Evolutionary conservation across 83 land plant genomes (phyloP), one percentile per base, ranked within the genome.

Genomic region (Larix sibirica): DNA sequence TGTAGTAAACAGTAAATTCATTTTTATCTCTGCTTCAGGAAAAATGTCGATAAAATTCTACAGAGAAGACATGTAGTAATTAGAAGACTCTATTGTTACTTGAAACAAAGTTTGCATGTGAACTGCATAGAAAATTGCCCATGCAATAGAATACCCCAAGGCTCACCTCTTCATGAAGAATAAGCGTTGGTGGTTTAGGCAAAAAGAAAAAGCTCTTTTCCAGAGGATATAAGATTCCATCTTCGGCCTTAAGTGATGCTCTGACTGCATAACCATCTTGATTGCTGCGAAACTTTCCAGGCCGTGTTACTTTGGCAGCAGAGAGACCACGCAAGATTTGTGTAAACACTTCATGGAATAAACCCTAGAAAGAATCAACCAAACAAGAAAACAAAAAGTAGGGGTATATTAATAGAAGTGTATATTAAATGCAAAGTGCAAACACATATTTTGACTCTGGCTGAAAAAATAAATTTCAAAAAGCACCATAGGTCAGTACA

Each of bases 161-260:
- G 47, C 56, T n/a, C 83, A 94, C 95, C 93, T 95, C 98, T 50
- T 95, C 98, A 73, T 95, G 90, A 50, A 94, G 90, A 63, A 95
- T 94, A 79, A 95, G 94, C 5, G 98, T 95, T 8, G 98, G 98
- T 24, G 98, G 98, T 76, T 94, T 95, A 13, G 98, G 98, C 14
- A 95, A 82, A 79, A 95, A 95, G 88, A 95, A 95, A 89, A 95
- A 95, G 73, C 98, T 83, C 81, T 95, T 95, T 79, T 95, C 98
- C 71, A 95, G 89, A 16, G 98, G 96, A 90, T 95, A 95, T 21
- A 95, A 77, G 65, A 92, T 83, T 9, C 98, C 98, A 87, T 95
- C 98, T 89, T 95, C 96, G 77, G 98, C 98, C 84, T 95, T 95
- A 80, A 95, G 80, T 20, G 98, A 93, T 36, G 98, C 90, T 70